Evolutionary conservation across 1,284 basidiomycete species (phyloP).

Genomic region (Golubevia pallescens): DNA sequence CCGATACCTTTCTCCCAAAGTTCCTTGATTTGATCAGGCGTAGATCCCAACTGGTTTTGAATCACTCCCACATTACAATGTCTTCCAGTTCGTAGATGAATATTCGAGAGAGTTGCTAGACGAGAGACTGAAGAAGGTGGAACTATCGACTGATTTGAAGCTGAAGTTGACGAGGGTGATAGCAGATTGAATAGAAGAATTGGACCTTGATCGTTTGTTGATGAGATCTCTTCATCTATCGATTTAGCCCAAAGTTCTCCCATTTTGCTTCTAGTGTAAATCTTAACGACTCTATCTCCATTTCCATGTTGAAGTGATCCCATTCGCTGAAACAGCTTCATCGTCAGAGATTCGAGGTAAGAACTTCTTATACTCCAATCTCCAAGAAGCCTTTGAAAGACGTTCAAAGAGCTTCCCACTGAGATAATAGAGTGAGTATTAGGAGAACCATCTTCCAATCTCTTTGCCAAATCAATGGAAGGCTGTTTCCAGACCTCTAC

Average conservation of each 20-base stretch:
- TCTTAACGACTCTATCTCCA: slow-evolving; percentile 14
- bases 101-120: slow-evolving; percentile 34
- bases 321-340: slow-evolving; percentile 14
- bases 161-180: not conserved
- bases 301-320: slow-evolving; percentile 22
- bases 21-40: slow-evolving; percentile 17
- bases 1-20: slow-evolving; percentile 35
- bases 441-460: slow-evolving; percentile 38
- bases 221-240: not conserved
- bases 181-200: slow-evolving; percentile 35
- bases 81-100: slow-evolving; percentile 40
- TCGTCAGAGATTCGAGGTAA: slow-evolving; percentile 18
- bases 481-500: slow-evolving; percentile 20
- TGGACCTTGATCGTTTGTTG: slow-evolving; percentile 22
- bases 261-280: slow-evolving; percentile 10
- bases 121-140: slow-evolving; percentile 36
- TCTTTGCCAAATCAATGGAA: slow-evolving; percentile 17
- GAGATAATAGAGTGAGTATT: slow-evolving; percentile 41
- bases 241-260: not conserved
- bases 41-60: slow-evolving; percentile 21
- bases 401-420: slow-evolving; percentile 20
- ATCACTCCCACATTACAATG: slow-evolving; percentile 46
- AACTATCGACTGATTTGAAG: slow-evolving; percentile 13
- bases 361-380: slow-evolving; percentile 11
- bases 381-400: slow-evolving; percentile 17